A percentile compares a stretch with the other conserved stretches of the same genome.
Conservation (phyloP, 75 land plant genomes). For the Cunninghamia lanceolata region DNA sequence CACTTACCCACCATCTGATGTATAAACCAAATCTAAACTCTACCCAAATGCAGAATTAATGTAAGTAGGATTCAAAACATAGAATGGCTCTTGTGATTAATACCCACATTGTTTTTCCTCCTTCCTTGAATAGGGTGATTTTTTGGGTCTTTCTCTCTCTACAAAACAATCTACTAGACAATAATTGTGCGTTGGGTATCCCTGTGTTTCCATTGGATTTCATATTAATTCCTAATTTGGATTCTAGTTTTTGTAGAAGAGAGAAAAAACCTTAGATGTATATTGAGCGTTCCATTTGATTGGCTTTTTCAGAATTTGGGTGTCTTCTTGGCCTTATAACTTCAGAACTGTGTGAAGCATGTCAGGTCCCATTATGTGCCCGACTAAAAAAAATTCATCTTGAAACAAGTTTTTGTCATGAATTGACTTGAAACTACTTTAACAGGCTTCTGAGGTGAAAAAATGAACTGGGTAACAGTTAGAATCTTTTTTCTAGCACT, state of each 20-base stretch:
- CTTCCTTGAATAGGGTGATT: not conserved
- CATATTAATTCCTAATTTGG: not conserved
- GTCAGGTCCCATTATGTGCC: too few species aligned
- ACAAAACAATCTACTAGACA: not conserved
- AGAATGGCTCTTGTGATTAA: not conserved
- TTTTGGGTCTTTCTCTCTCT: not conserved
- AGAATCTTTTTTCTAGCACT: too few species aligned
- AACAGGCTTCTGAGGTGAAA: too few species aligned
- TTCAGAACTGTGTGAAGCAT: too few species aligned
- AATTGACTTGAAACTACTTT: too few species aligned
- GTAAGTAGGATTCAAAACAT: not conserved
- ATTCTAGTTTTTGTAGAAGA: not conserved
- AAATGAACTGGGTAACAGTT: too few species aligned
- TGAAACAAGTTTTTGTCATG: too few species aligned
- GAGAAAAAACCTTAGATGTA: not conserved
- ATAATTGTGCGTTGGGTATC: not conserved
- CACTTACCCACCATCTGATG: slow-evolving; percentile 10
- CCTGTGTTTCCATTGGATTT: not conserved
- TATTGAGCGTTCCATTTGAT: not conserved
- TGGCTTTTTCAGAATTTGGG: not conserved
- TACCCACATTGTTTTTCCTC: not conserved
- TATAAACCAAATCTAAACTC: not conserved
- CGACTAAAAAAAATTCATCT: too few species aligned
- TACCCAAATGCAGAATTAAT: not conserved
- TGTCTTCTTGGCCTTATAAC: not conserved